phyloP scores from a whole-genome alignment of 768 basidiomycete species.

The Tephrocybe sp. region DNA sequence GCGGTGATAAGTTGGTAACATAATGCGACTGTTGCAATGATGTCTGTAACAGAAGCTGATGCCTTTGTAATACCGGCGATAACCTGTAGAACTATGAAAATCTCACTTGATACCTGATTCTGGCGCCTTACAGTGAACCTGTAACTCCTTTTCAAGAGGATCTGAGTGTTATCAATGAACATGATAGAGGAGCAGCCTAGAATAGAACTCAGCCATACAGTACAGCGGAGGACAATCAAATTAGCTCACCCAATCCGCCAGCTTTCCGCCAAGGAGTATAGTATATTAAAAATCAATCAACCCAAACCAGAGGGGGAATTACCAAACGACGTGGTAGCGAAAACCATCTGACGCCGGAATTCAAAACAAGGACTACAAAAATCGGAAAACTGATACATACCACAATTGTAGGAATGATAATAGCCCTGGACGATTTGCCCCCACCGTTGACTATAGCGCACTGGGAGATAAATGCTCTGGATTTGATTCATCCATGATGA shows the following conservation, averaged over 20 bases:
- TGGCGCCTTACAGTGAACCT: conserved; percentile 20
- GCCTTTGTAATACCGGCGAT: conserved; percentile 37
- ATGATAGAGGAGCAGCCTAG: conserved; percentile 5
- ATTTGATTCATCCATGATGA: not conserved
- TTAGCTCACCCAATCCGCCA: not conserved
- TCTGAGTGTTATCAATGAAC: conserved; percentile 6
- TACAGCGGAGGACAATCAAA: not conserved
- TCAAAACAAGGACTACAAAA: not conserved
- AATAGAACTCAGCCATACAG: not conserved
- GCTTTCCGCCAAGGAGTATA: not conserved
- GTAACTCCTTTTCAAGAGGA: conserved; percentile 19
- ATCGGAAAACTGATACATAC: not conserved
- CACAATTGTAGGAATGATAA: conserved; percentile 16
- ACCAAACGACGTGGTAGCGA: conserved; percentile 8
- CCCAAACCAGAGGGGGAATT: not conserved
- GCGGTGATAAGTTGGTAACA: conserved; percentile 28
- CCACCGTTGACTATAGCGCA: not conserved
- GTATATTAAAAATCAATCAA: not conserved
- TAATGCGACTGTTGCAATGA: conserved; percentile 35
- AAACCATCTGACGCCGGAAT: not conserved
- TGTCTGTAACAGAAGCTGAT: conserved; percentile 34
- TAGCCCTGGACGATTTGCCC: conserved; percentile 2
- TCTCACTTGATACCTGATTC: not conserved
- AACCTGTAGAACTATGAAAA: conserved; percentile 18
- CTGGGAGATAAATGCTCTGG: not conserved